Evolutionary conservation across 2,329 filamentous ascomycete species (phyloP), one percentile per base, ranked within the genome.

Genomic region (Zasmidium citrigriseum): DNA sequence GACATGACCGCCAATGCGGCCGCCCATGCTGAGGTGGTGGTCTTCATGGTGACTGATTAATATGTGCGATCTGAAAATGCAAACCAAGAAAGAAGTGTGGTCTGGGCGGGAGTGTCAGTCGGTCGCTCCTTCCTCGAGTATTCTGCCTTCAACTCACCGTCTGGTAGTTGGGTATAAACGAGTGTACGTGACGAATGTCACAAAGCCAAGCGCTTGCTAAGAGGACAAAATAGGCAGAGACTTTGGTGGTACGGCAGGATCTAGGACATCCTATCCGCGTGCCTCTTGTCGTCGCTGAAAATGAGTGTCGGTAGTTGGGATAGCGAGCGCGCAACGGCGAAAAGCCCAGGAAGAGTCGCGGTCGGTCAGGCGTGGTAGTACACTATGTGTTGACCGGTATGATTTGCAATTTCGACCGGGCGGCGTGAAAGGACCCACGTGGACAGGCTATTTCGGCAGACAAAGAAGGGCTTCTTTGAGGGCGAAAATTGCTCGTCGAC

Each of bases 141-240:
- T 41, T 16, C 18, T 34, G n/a, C n/a, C n/a, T n/a, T n/a, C 34
- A 41, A 59, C 65, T 61, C 62, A 71, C 68, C 71, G 73, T 78
- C 7, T 70, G 56, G 72, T 70, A 71, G 67, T 62, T 63, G 59
- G 60, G 62, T 70, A 67, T 73, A 80, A 81, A 80, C 78, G 79
- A 81, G 76, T 80, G 79, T 77, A 78, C 72, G 78, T 80, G 78
- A 80, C 78, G 69, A 75, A 63, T 66, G 68, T 66, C 69, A 69
- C 69, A 66, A 66, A 55, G 63, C 57, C 56, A 60, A 64, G 65
- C 24, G 62, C 64, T 61, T 65, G 63, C 61, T 65, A 44, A 58
- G 51, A 45, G 25, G 63, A 22, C 61, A 65, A 66, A 64, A 63
- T 56, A 52, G 23, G 54, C 51, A 45, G 48, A 45, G 55, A 44